Percentiles rank a stretch among this genome's conserved stretches.
These are phyloP conservation scores for Globisporangium radiosum DNA, from an alignment of 352 stramenopile species.

Conservation along the genomic window DNA sequence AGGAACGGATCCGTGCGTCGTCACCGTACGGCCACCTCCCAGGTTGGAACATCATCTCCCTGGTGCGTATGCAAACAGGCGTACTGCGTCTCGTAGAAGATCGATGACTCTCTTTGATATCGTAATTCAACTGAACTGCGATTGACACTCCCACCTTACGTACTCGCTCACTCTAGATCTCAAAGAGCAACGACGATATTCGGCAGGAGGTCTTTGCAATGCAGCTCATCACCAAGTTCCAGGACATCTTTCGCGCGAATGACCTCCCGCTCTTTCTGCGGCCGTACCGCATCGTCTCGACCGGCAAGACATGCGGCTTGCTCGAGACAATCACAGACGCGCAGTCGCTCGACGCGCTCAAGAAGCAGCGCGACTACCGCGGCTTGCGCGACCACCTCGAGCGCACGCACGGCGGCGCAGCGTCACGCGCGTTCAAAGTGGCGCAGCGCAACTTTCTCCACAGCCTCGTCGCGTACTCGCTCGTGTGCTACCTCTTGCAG, in stretches of 20 bases:
- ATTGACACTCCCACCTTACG: background rate
- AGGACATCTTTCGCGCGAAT: slow-evolving; percentile 89
- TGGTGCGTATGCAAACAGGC: slow-evolving; percentile 35
- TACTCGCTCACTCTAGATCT: slow-evolving; percentile 50
- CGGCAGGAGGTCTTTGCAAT: slow-evolving; percentile 95
- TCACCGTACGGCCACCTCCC: slow-evolving; percentile 81
- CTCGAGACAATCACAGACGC: slow-evolving; percentile 94
- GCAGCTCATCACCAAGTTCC: slow-evolving; percentile 92
- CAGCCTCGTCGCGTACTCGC: slow-evolving; percentile 57
- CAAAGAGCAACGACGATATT: slow-evolving; percentile 96
- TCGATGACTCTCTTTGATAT: too few relatives aligned
- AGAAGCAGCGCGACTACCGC: slow-evolving; percentile 85
- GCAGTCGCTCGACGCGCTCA: slow-evolving; percentile 93
- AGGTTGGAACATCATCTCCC: slow-evolving; percentile 91
- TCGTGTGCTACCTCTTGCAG: slow-evolving; percentile 86
- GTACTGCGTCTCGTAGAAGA: background rate
- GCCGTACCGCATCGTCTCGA: slow-evolving; percentile 93
- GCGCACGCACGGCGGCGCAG: slow-evolving; percentile 72
- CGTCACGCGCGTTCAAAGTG: slow-evolving; percentile 30
- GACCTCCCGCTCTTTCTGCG: slow-evolving; percentile 91
- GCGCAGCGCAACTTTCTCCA: slow-evolving; percentile 60
- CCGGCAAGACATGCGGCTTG: slow-evolving; percentile 86
- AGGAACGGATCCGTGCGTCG: slow-evolving; percentile 77
- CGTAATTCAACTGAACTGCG: background rate
- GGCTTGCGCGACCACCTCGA: slow-evolving; percentile 90